Evolutionary conservation across 2,329 filamentous ascomycete genomes (phyloP), one percentile per base, ranked within the genome.

Genomic region (Diaporthe helianthi): DNA sequence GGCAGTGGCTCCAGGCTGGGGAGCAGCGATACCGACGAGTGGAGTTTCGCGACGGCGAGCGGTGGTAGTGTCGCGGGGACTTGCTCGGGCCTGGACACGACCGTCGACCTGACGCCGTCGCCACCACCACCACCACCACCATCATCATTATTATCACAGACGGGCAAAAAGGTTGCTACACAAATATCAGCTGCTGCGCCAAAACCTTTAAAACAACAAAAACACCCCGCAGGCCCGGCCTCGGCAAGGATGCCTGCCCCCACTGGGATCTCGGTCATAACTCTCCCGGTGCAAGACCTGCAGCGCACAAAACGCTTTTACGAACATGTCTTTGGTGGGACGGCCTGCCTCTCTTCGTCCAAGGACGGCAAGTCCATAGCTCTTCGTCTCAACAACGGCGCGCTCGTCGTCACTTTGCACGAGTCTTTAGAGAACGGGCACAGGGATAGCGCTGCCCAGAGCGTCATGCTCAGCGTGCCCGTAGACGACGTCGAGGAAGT

Each of bases 251-350:
- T 8, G 19, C 31, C 22, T 7, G 17, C 8, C 52, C 19, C 1
- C n/a, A 33, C 26, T 15, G 19, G 17, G n/a, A 10, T 41, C 26
- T 22, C 61, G 9, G 13, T 29, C 24, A 47, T 70, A 26, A 65
- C 65, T 3, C 65, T 70, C 44, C 65, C 58, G 6, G 67, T 67
- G 12, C 65, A 60, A 2, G 65, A 70, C 55, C 55, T 70, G 17
- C 7, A 36, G 13, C 24, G 15, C 51, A 22, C 52, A 9, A 41
- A 17, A 8, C 17, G 22, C 36, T 70, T 70, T 52, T 68, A 70
- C 58, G 46, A 55, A n/a, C 51, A 2, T 26, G 58, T 53, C 26
- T 60, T 70, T 24, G 24, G 44, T 2, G n/a, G n/a, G n/a, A 12
- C 33, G 41, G 26, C 58, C 10, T 22, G 55, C 13, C 24, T 26